phyloP scores from a whole-genome alignment of 129 eudicot genomes.

The Arctium lappa region DNA sequence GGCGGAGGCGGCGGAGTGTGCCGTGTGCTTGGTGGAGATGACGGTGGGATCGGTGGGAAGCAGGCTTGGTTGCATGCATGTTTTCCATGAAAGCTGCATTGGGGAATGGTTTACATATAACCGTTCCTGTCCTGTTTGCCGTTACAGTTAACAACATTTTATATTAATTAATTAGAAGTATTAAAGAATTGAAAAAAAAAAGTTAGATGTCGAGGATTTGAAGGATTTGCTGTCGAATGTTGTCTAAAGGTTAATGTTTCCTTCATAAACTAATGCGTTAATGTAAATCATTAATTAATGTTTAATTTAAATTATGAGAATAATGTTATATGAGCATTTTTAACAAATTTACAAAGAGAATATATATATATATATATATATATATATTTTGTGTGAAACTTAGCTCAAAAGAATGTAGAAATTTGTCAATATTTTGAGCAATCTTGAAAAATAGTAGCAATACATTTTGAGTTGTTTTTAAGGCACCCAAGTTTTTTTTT shows the following conservation, averaged over 20 bases:
- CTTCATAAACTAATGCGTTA: background rate
- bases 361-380: no score
- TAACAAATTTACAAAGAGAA: no score
- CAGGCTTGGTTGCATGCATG: slow-evolving; percentile 23
- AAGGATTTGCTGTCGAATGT: background rate
- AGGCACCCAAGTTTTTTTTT: no score
- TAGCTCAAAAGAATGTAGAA: no score
- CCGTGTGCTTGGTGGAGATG: slow-evolving; percentile 14
- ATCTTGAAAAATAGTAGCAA: no score
- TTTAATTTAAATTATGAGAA: no score
- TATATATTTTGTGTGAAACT: no score
- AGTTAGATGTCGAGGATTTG: background rate
- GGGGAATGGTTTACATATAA: slow-evolving; percentile 17
- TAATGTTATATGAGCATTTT: no score
- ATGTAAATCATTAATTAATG: no score
- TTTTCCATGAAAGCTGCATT: slow-evolving; percentile 31
- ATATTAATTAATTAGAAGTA: background rate
- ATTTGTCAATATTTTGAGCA: no score
- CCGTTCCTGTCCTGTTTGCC: slow-evolving; percentile 31
- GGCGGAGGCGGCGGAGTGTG: slow-evolving; percentile 13
- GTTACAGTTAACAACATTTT: background rate
- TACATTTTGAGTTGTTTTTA: no score
- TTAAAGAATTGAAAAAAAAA: background rate
- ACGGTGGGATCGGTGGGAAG: background rate
- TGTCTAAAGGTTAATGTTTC: background rate